Base-by-base conservation (phyloP, 345 rosid species). In the Citrus australasica region DNA sequence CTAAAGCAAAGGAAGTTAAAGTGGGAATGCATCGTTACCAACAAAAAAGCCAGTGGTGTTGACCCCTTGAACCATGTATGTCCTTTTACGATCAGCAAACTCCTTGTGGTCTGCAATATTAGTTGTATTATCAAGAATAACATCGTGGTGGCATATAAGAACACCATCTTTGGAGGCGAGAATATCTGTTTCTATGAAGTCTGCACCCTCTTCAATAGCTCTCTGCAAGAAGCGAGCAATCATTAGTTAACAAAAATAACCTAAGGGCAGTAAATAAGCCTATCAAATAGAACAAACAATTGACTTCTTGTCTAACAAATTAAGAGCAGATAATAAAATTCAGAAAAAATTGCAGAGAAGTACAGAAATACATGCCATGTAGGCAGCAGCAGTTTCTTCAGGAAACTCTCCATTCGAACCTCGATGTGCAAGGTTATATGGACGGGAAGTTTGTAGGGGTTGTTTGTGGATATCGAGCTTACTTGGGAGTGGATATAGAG, bases 391-490 rank as follows among this genome's bases (percentile, higher is more conserved):
- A 70, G 97, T 94, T 90, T 91, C 98, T 90, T 96, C 97, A 33
- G 99, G 98, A 62, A 96, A 40, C 84, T 94, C 98, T 71, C 99
- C 98, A 78, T 94, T 94, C 32, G 97, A 90, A 83, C 99, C 99
- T 80, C 99, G 85, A 83, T 96, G 99, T 9, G 97, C 98, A 78
- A 96, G 78, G 71, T 96, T 96, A 78, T 86, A 96, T 0, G 99
- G 92, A 68, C 97, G 97, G n/a, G 84, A 90, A 77, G 99, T 92
- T 87, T 96, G 99, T 62, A 94, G 78, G 32, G 91, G 91, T 72
- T 81, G 91, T 81, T 80, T 92, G 35, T 35, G 53, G 28, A 81
- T 84, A 79, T 79, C 65, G n/a, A 65, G 24, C 82, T 90, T 92
- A 81, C 97, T 93, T n/a, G 99, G 97, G 37, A 95, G 94, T 56